phyloP scores from a whole-genome alignment of 805 yeast species.

The Sugiyamaella americana region DNA sequence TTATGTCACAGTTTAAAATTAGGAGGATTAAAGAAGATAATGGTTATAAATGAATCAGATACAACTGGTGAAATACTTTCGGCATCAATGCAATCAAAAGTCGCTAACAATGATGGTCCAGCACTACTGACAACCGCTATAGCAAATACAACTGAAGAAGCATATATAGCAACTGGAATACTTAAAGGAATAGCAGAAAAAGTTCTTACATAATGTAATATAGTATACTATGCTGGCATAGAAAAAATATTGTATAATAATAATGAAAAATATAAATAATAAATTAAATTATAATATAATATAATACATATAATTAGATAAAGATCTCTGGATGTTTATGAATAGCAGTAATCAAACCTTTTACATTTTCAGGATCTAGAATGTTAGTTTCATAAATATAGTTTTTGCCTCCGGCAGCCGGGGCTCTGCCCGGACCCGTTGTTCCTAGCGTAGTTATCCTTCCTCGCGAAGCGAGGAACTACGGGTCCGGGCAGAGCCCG shows the following conservation, averaged over 20 bases:
- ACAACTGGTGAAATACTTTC: background rate
- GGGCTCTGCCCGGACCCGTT: too few species aligned
- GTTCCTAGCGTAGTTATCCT: background rate
- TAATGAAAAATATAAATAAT: too few species aligned
- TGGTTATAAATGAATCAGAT: conserved; percentile 1
- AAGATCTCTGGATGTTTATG: conserved; percentile 17
- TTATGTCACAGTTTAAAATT: conserved; percentile 18
- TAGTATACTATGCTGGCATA: too few species aligned
- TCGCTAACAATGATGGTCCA: conserved; percentile 6
- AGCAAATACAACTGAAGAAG: background rate
- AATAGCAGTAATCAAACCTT: conserved; percentile 9
- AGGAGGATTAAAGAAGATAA: conserved; percentile 15
- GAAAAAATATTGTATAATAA: too few species aligned
- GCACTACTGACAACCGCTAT: conserved; percentile 4
- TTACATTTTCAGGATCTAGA: conserved; percentile 11
- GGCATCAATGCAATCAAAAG: conserved; percentile 13
- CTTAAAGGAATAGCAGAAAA: too few species aligned
- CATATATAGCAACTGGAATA: conserved; percentile 16
- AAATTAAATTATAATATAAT: too few species aligned
- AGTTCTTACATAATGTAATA: too few species aligned
- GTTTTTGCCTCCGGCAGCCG: too few species aligned
- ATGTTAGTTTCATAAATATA: background rate
- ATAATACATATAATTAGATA: conserved; percentile 5
- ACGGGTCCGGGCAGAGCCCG: background rate
- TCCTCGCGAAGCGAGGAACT: too few species aligned